Conservation (phyloP, 345 rosid species). For the Salix udensis region DNA sequence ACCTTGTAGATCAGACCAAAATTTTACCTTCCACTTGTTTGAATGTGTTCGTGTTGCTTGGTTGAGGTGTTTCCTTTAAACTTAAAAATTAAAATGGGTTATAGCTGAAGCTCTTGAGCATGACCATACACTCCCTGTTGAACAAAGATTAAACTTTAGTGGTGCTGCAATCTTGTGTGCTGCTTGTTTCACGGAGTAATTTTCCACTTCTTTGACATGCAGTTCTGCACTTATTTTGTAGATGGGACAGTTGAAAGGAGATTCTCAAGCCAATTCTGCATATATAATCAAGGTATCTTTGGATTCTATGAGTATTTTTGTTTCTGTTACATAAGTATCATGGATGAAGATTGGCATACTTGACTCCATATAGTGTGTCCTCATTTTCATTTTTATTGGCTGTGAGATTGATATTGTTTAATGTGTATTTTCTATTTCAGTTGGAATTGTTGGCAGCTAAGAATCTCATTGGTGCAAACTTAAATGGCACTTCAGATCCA, state of each 20-base stretch:
- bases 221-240: slow-evolving; percentile 87
- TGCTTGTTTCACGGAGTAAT: slow-evolving; percentile 51
- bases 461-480: slow-evolving; percentile 91
- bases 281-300: slow-evolving; percentile 60
- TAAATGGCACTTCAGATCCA: slow-evolving; percentile 97
- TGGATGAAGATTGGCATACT: background rate
- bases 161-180: background rate
- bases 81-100: background rate
- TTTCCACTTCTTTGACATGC: slow-evolving; percentile 72
- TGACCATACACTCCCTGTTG: background rate
- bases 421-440: slow-evolving; percentile 35
- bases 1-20: background rate
- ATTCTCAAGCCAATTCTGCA: slow-evolving; percentile 58
- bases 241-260: slow-evolving; percentile 67
- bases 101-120: background rate
- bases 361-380: background rate
- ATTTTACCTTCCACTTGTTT: background rate
- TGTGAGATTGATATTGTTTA: background rate
- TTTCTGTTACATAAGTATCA: background rate
- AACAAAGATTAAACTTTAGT: background rate
- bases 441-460: slow-evolving; percentile 94
- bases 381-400: background rate
- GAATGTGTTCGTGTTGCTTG: too few species aligned
- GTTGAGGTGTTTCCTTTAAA: background rate
- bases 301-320: background rate